A percentile compares a stretch with the other conserved stretches of the same genome.
These are phyloP conservation scores for Serendipita vermifera DNA, from an alignment of 768 basidiomycete species.

Conservation along the genomic window DNA sequence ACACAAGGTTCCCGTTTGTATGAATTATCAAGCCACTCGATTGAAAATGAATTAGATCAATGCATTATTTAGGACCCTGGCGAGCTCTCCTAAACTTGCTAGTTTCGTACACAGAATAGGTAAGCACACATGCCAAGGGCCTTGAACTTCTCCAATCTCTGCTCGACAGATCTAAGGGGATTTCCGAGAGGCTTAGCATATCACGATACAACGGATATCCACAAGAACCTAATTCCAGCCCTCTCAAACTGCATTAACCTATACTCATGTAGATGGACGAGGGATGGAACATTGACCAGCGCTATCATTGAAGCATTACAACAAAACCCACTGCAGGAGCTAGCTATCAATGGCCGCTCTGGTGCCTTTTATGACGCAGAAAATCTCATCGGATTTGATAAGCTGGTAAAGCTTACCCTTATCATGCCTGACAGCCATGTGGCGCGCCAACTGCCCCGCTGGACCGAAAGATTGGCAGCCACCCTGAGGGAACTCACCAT, in stretches of 20 bases:
- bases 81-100: slow-evolving; percentile 42
- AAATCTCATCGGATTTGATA: slow-evolving; percentile 38
- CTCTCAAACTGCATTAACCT: slow-evolving; percentile 51
- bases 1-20: neutral
- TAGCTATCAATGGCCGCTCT: slow-evolving; percentile 62
- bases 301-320: slow-evolving; percentile 35
- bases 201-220: slow-evolving; percentile 21
- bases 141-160: neutral
- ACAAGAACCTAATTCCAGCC: slow-evolving; percentile 30
- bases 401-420: slow-evolving; percentile 43
- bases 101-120: slow-evolving; percentile 45
- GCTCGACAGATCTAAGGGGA: slow-evolving; percentile 49
- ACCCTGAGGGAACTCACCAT: slow-evolving; percentile 47
- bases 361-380: slow-evolving; percentile 40
- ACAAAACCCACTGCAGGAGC: slow-evolving; percentile 35
- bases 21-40: neutral
- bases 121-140: slow-evolving; percentile 22
- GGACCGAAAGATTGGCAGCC: slow-evolving; percentile 35
- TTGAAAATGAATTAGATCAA: slow-evolving; percentile 33
- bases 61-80: slow-evolving; percentile 49
- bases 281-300: slow-evolving; percentile 58
- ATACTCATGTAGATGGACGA: slow-evolving; percentile 59
- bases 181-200: slow-evolving; percentile 44
- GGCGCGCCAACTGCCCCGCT: slow-evolving; percentile 35
- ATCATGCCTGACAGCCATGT: slow-evolving; percentile 61